phyloP scores from a whole-genome alignment of 768 basidiomycete genomes.

The Tricholomella constricta region DNA sequence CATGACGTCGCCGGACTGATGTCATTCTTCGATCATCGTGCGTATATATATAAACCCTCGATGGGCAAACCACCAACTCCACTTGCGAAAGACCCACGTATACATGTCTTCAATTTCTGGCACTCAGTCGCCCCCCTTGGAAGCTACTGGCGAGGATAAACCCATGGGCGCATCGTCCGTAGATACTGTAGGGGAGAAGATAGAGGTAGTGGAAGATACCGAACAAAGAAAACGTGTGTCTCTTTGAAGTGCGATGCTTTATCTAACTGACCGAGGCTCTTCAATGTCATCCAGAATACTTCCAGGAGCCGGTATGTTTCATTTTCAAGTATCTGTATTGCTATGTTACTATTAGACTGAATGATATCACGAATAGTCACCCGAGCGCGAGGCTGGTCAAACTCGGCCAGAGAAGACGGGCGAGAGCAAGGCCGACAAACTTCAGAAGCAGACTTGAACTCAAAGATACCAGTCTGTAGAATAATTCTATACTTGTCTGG shows the following conservation, averaged over 20 bases:
- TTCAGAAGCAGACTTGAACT: conserved; percentile 8
- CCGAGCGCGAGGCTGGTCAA: background rate
- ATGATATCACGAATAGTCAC: background rate
- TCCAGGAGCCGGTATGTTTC: conserved; percentile 1
- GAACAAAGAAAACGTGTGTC: conserved; percentile 45
- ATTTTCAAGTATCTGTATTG: too few species aligned
- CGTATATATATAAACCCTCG: background rate
- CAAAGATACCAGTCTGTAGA: too few species aligned
- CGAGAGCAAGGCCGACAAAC: conserved; percentile 15
- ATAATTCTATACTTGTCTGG: too few species aligned
- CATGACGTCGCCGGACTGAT: conserved; percentile 1
- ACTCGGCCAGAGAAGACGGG: conserved; percentile 6
- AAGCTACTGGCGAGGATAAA: conserved; percentile 40
- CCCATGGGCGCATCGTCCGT: conserved; percentile 52
- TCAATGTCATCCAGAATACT: conserved; percentile 11
- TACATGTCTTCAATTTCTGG: conserved; percentile 23
- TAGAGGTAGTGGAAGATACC: conserved; percentile 36
- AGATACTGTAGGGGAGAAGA: conserved; percentile 30
- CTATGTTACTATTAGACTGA: too few species aligned
- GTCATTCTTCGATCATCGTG: background rate
- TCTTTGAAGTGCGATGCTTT: background rate
- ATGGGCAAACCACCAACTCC: background rate
- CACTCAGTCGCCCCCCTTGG: conserved; percentile 52
- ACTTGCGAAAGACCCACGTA: too few species aligned
- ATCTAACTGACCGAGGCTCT: background rate